These are phyloP conservation scores for Ceratobasidium sp. DNA, from an alignment of 1,284 basidiomycete genomes.

Conservation along the genomic window DNA sequence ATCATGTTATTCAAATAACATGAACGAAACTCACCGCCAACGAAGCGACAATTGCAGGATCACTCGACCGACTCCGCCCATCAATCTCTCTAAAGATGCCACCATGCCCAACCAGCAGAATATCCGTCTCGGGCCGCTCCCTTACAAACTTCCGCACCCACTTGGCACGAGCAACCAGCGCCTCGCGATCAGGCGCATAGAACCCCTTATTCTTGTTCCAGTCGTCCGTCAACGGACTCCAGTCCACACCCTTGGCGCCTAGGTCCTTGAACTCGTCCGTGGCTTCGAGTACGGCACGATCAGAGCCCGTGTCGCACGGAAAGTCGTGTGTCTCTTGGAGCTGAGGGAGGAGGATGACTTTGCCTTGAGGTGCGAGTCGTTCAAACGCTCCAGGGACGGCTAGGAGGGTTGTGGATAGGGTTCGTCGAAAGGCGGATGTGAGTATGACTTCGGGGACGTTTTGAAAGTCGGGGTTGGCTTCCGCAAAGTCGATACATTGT, in stretches of 20 bases:
- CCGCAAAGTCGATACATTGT: slow-evolving; percentile 28
- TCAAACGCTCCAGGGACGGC: slow-evolving; percentile 21
- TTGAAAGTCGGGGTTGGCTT: slow-evolving; percentile 26
- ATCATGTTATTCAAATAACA: neutral
- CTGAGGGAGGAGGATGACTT: slow-evolving; percentile 18
- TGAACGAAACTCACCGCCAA: slow-evolving; percentile 9
- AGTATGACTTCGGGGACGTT: slow-evolving; percentile 24
- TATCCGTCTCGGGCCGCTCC: slow-evolving; percentile 15
- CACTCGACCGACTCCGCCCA: neutral
- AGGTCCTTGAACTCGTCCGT: slow-evolving; percentile 21
- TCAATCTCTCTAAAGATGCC: slow-evolving; percentile 32
- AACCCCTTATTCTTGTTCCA: slow-evolving; percentile 35
- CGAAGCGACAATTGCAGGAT: neutral
- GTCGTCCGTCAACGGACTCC: slow-evolving; percentile 16
- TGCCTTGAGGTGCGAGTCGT: slow-evolving; percentile 3
- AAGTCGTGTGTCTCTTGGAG: slow-evolving; percentile 33
- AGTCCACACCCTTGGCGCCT: slow-evolving; percentile 11
- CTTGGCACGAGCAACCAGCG: slow-evolving; percentile 13
- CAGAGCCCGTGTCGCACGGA: slow-evolving; percentile 33
- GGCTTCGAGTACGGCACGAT: slow-evolving; percentile 17
- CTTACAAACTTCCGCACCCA: slow-evolving; percentile 24
- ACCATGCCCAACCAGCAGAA: slow-evolving; percentile 26
- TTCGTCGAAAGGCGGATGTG: slow-evolving; percentile 20
- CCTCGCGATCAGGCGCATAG: slow-evolving; percentile 23
- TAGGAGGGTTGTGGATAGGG: slow-evolving; percentile 25